phyloP scores from a whole-genome alignment of 192 early-diverging fungal species.

The Gonapodya prolifera region DNA sequence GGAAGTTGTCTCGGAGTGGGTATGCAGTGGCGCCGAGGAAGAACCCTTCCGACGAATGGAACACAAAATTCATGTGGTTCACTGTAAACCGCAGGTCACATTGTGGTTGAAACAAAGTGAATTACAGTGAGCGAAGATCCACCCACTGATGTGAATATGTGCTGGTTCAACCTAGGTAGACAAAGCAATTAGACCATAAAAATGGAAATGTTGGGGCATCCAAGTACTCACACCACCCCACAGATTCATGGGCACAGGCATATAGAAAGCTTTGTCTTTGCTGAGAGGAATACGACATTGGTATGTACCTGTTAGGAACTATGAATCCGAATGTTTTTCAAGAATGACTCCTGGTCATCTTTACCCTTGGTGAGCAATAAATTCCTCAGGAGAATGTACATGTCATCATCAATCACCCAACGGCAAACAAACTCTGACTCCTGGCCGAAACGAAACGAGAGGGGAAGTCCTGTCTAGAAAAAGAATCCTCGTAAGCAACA shows the following conservation, averaged over 20 bases:
- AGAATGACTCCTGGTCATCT: not conserved
- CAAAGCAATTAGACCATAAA: not conserved
- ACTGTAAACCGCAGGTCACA: not conserved
- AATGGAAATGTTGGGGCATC: not conserved
- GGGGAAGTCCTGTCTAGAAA: not conserved
- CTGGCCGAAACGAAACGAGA: not conserved
- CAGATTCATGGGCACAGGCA: not conserved
- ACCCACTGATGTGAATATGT: not conserved
- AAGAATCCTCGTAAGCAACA: not conserved
- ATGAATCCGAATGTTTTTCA: not conserved
- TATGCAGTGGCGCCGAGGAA: not conserved
- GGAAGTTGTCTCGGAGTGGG: constrained; percentile 2
- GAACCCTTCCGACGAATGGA: not conserved
- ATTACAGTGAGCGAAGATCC: too few species aligned
- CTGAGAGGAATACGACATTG: not conserved
- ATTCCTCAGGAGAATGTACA: not conserved
- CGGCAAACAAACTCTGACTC: not conserved
- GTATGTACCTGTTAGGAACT: not conserved
- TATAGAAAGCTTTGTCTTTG: not conserved
- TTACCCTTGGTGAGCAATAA: not conserved
- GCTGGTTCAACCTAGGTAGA: not conserved
- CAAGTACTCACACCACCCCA: constrained; percentile 2
- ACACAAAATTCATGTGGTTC: not conserved
- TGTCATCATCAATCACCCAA: not conserved
- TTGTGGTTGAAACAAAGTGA: too few species aligned